Conservation (phyloP, 2,329 filamentous ascomycete genomes). For the Aschersonia sp. region DNA sequence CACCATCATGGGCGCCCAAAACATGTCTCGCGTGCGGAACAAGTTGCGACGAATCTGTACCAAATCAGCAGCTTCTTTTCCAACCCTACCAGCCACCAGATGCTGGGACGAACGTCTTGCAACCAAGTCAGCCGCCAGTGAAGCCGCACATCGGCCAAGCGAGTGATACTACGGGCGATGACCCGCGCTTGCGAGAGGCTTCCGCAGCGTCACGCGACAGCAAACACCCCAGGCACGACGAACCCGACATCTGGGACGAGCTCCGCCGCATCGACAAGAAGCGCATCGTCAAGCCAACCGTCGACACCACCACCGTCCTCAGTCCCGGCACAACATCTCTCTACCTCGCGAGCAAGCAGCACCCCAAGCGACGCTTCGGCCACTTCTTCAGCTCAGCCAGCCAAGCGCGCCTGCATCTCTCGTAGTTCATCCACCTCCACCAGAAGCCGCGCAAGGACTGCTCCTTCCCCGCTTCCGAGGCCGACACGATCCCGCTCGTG, state of each 20-base stretch:
- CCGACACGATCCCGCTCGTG: conserved; percentile 5
- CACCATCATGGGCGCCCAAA: too few species aligned
- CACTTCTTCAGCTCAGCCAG: neutral
- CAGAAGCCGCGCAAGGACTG: conserved; percentile 7
- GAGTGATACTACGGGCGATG: too few species aligned
- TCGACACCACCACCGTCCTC: neutral
- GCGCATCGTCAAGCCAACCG: neutral
- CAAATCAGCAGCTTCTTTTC: too few species aligned
- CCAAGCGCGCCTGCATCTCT: neutral
- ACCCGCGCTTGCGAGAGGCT: too few species aligned
- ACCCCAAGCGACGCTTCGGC: neutral
- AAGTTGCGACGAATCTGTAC: too few species aligned
- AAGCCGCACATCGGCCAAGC: too few species aligned
- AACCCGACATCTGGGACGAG: neutral
- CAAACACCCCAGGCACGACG: neutral
- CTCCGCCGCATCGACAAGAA: neutral
- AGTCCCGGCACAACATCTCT: neutral
- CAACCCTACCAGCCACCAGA: too few species aligned
- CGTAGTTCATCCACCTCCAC: conserved; percentile 4
- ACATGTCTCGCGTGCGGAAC: too few species aligned
- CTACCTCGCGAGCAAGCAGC: neutral
- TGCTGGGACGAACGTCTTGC: too few species aligned
- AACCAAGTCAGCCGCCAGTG: too few species aligned
- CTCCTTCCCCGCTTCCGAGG: conserved; percentile 5
- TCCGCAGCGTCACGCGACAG: neutral